Conservation (phyloP, 495 filamentous ascomycete species). For the Penicillium ochrochloron region DNA sequence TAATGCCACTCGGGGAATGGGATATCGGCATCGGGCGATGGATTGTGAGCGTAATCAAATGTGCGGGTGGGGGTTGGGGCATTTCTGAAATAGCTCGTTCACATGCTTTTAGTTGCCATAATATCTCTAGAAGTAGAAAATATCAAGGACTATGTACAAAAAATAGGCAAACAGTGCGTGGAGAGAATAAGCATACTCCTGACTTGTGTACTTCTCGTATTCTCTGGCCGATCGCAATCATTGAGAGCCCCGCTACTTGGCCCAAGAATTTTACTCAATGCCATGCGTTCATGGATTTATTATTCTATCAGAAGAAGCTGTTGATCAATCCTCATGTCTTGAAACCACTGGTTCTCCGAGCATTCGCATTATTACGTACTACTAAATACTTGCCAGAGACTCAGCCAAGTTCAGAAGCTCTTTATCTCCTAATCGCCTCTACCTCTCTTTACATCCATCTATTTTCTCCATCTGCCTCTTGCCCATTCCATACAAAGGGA, state of each 20-base stretch:
- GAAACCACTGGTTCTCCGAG: background rate
- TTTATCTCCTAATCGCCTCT: background rate
- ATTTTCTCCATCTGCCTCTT: background rate
- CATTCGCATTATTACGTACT: background rate
- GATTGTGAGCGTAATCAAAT: background rate
- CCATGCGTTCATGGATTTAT: too few relatives aligned
- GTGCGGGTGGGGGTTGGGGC: too few relatives aligned
- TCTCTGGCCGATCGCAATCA: background rate
- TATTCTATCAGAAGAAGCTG: too few relatives aligned
- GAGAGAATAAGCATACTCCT: background rate
- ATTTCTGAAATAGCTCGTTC: background rate
- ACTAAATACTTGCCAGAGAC: background rate
- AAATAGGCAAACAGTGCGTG: background rate
- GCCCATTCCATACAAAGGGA: background rate
- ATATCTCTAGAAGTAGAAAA: background rate
- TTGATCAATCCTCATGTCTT: background rate
- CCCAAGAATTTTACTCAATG: too few relatives aligned
- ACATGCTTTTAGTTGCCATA: background rate
- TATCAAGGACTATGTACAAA: background rate
- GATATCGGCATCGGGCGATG: background rate
- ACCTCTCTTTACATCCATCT: background rate
- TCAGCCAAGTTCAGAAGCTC: too few relatives aligned
- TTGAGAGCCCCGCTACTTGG: background rate
- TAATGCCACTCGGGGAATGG: background rate
- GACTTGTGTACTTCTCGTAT: background rate